Conservation (phyloP, 2,329 filamentous ascomycete genomes). For the Neonectria punicea region DNA sequence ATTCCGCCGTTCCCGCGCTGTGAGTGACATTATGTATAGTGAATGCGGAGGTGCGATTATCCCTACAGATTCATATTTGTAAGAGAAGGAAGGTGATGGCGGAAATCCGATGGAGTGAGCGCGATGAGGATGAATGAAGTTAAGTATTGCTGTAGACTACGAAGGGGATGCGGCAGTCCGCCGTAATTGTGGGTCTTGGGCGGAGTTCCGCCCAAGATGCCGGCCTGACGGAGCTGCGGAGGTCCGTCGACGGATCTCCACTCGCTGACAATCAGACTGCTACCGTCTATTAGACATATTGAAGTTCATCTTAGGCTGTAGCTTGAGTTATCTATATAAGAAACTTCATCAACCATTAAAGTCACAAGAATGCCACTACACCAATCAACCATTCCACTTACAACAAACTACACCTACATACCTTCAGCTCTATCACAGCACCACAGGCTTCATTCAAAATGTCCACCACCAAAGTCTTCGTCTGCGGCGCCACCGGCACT, state of each 20-base stretch:
- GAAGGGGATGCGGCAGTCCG: constrained; percentile 8
- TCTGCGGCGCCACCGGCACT: constrained; percentile 53
- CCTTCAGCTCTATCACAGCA: neutral
- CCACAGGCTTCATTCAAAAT: constrained; percentile 33
- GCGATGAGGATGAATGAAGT: constrained; percentile 4
- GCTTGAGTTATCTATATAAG: neutral
- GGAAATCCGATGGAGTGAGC: constrained; percentile 5
- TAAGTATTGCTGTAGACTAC: neutral
- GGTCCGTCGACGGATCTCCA: constrained; percentile 14
- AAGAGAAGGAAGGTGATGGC: neutral
- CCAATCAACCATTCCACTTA: neutral
- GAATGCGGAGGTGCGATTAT: neutral
- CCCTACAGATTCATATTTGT: neutral
- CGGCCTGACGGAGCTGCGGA: constrained; percentile 20
- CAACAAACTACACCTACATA: neutral
- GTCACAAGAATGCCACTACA: neutral
- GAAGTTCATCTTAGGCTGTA: neutral
- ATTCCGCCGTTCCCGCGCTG: constrained; percentile 52
- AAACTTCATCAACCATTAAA: neutral
- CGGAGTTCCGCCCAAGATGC: constrained; percentile 43
- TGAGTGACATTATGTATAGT: constrained; percentile 42
- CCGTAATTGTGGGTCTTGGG: constrained; percentile 36
- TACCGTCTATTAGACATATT: neutral
- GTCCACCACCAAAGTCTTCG: constrained; percentile 49
- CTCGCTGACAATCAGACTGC: neutral